Conservation (phyloP, 345 rosid genomes). For the Dipteronia dyeriana region DNA sequence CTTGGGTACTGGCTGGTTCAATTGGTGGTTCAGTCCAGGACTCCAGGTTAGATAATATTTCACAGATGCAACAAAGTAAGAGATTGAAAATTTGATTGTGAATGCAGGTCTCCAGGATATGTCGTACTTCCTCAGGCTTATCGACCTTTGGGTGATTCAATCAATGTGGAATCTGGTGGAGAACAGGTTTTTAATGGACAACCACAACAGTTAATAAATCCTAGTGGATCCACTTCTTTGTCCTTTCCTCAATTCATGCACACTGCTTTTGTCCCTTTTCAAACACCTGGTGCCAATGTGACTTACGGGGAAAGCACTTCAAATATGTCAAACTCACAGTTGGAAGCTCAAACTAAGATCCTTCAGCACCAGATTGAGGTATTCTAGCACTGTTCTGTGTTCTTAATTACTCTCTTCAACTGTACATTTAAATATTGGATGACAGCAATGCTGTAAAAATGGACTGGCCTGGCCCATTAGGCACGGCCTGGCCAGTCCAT, state of each 20-base stretch:
- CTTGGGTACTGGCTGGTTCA: background rate
- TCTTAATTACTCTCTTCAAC: conserved; percentile 6
- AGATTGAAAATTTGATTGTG: background rate
- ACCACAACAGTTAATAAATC: conserved; percentile 25
- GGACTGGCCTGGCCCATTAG: too few relatives aligned
- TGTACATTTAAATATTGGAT: background rate
- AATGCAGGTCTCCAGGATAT: conserved; percentile 66
- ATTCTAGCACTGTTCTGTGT: conserved; percentile 9
- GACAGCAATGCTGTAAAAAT: too few relatives aligned
- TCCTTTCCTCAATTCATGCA: conserved; percentile 36
- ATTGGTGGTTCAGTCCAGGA: background rate
- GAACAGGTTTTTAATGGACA: conserved; percentile 34
- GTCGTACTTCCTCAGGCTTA: conserved; percentile 40
- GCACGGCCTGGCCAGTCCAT: too few relatives aligned
- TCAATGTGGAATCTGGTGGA: conserved; percentile 30
- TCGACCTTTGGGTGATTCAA: conserved; percentile 28
- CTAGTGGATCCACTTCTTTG: conserved; percentile 32
- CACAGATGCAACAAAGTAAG: background rate
- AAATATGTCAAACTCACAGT: conserved; percentile 31
- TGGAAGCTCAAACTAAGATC: conserved; percentile 57
- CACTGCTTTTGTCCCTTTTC: conserved; percentile 44
- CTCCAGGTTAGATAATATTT: background rate
- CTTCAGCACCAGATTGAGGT: conserved; percentile 78
- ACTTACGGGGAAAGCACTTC: conserved; percentile 28
- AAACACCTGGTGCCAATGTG: conserved; percentile 31